Evolutionary conservation across 108 stramenopile species (phyloP).

Genomic region (Phaeodactylum tricornutum): DNA sequence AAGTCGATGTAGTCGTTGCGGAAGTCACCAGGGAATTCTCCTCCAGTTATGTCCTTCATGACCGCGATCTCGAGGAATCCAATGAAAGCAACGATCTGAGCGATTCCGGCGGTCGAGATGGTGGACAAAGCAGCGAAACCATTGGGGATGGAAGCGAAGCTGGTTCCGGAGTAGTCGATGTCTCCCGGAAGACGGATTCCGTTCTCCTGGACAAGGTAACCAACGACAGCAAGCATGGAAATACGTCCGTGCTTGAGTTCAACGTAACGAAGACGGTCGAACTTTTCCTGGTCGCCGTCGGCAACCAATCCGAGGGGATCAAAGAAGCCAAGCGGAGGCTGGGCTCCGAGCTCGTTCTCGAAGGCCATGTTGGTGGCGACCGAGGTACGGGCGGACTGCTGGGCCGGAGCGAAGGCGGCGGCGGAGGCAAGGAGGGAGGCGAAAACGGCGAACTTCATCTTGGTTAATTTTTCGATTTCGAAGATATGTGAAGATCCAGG

Average conservation of each 20-base stretch:
- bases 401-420: conserved; percentile 49
- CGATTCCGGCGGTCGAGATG: conserved; percentile 29
- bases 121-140: conserved; percentile 29
- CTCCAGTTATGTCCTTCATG: conserved; percentile 38
- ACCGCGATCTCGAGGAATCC: conserved; percentile 41
- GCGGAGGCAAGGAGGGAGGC: conserved; percentile 50
- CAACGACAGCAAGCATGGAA: conserved; percentile 54
- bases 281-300: conserved; percentile 27
- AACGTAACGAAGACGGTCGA: conserved; percentile 63
- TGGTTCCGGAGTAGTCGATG: conserved; percentile 33
- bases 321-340: conserved; percentile 44
- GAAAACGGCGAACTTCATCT: conserved; percentile 47
- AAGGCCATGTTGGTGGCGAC: no score
- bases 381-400: conserved; percentile 33
- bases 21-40: conserved; percentile 47
- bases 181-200: conserved; percentile 62
- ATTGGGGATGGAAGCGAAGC: conserved; percentile 45
- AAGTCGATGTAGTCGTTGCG: conserved; percentile 60
- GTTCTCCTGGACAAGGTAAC: conserved; percentile 36
- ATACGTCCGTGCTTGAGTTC: conserved; percentile 89
- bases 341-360: conserved; percentile 77
- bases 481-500: no score
- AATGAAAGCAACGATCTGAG: conserved; percentile 39
- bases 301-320: conserved; percentile 43
- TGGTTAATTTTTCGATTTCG: conserved; percentile 8